A percentile compares a stretch with the other conserved stretches of the same genome.
phyloP scores from a whole-genome alignment of 345 rosid genomes.

The Trapa bicornis region DNA sequence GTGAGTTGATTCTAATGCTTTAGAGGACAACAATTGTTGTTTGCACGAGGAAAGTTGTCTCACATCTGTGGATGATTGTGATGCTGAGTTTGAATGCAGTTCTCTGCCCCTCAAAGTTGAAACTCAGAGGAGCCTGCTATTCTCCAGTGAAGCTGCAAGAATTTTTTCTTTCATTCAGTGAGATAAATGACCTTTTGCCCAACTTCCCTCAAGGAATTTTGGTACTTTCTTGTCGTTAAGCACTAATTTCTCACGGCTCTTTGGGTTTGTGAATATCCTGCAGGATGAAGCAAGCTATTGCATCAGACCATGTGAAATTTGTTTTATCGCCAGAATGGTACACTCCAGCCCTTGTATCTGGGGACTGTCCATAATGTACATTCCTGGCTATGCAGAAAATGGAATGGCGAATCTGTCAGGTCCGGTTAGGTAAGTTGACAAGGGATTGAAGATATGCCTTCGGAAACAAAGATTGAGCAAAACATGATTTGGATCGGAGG shows the following conservation, averaged over 20 bases:
- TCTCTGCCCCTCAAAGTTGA: too few species aligned
- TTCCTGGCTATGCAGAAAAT: conserved; percentile 16
- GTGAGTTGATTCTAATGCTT: conserved; percentile 8
- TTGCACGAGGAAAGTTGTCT: conserved; percentile 9
- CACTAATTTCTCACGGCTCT: neutral
- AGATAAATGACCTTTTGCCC: conserved; percentile 7
- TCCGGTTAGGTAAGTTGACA: conserved; percentile 27
- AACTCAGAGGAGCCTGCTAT: too few species aligned
- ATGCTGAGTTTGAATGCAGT: too few species aligned
- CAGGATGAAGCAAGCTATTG: conserved; percentile 84
- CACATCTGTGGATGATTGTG: neutral
- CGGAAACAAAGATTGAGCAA: conserved; percentile 40
- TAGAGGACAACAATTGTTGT: neutral
- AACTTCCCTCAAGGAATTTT: neutral
- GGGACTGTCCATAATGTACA: conserved; percentile 15
- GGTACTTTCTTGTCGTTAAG: neutral
- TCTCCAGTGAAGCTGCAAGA: conserved; percentile 49
- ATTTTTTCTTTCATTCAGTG: conserved; percentile 69
- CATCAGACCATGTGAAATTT: conserved; percentile 53
- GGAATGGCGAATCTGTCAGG: conserved; percentile 7
- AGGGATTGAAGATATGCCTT: conserved; percentile 59
- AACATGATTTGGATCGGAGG: conserved; percentile 5
- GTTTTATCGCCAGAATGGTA: conserved; percentile 35
- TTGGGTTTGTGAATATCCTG: neutral
- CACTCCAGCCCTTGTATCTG: conserved; percentile 11